Evolutionary conservation across 2,329 filamentous ascomycete species (phyloP), one percentile per base, ranked within the genome.

Genomic region (Colletotrichum tofieldiae): DNA sequence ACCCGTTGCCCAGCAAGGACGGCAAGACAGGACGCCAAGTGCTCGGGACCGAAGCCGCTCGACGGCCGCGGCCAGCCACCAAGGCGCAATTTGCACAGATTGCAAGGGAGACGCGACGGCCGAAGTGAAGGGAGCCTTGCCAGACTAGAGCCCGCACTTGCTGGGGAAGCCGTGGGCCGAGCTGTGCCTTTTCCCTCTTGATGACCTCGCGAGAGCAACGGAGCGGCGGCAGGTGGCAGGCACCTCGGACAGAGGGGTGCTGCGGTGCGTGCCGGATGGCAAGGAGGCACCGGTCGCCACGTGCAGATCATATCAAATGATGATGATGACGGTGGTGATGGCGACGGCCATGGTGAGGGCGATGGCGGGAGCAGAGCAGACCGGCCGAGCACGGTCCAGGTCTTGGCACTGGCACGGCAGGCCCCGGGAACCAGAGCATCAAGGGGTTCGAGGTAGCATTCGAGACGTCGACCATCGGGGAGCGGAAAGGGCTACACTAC

Each of bases 321-420:
- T 37, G 35, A 37, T 37, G 35, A 9, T 37, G 35, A 11, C 8
- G 35, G 8, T 37, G 35, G 11, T 37, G 35, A 26, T 26, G 23
- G 23, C 23, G 23, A 26, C 23, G 23, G 23, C 23, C 23, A 26
- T 26, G 23, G 23, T 26, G 23, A 26, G 23, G 23, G 23, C 23
- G 23, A 26, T 26, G 23, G 23, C 23, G 1, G 23, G 23, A 26
- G 23, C 23, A 26, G 45, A 60, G 16, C 56, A 60, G 12, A 18
- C 20, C 55, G 39, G 23, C 26, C 56, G 41, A 29, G 56, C 56
- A 61, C 43, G 58, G 58, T 11, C 16, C 29, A 61, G 16, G 20
- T 32, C 20, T 56, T 56, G 52, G 52, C 52, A 37, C 8, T 37
- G 8, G 11, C 35, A 37, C 35, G 52, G 52, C 52, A 56, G 52